Evolutionary conservation across 75 land plant genomes (phyloP).

Genomic region (Picea glauca): DNA sequence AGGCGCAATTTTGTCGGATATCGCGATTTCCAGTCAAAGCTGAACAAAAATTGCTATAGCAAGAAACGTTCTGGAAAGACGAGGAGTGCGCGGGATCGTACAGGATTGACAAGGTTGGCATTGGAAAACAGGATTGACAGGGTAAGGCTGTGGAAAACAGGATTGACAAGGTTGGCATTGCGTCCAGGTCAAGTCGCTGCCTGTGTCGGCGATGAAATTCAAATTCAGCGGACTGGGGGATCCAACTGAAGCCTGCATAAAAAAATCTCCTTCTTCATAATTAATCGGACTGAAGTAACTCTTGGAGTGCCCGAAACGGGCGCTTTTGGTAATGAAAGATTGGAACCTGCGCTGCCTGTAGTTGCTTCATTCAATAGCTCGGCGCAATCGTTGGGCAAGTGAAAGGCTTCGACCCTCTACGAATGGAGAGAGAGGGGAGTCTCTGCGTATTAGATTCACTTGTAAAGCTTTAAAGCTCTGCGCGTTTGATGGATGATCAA

Average conservation of each 20-base stretch:
- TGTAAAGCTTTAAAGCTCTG: no score
- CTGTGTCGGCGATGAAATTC: neutral
- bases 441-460: no score
- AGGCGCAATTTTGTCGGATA: neutral
- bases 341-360: neutral
- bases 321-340: no score
- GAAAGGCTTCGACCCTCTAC: no score
- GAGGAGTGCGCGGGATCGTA: neutral
- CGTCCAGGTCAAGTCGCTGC: neutral
- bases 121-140: neutral
- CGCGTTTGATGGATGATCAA: no score
- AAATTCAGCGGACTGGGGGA: neutral
- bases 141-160: neutral
- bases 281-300: neutral
- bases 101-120: neutral
- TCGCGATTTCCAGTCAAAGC: neutral
- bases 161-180: neutral
- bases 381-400: no score
- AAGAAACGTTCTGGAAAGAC: neutral
- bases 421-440: no score
- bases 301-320: neutral
- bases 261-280: neutral
- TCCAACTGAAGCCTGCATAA: neutral
- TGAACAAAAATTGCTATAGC: neutral
- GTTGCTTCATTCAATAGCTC: neutral